Conservation (phyloP, 2,329 filamentous ascomycete genomes). For the Venturia pyrina region DNA sequence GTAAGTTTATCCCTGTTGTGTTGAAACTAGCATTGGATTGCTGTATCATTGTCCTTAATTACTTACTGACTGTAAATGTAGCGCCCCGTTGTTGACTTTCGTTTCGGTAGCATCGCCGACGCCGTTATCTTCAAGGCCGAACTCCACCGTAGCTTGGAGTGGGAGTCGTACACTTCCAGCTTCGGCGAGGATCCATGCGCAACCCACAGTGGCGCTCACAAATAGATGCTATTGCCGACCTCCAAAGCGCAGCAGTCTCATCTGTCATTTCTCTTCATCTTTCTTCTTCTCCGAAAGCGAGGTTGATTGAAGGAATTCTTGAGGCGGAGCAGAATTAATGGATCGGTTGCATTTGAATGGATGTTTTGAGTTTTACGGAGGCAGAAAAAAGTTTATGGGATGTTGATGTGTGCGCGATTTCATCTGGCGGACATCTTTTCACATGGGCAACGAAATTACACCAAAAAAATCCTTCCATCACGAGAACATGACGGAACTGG, state of each 20-base stretch:
- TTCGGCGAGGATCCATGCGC: conserved; percentile 35
- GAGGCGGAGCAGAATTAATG: background rate
- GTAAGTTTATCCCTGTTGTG: conserved; percentile 24
- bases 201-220: background rate
- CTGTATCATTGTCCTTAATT: background rate
- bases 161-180: conserved; percentile 34
- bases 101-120: conserved; percentile 37
- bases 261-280: background rate
- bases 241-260: background rate
- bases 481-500: background rate
- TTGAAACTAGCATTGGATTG: background rate
- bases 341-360: background rate
- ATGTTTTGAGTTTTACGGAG: background rate
- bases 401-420: background rate
- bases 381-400: background rate
- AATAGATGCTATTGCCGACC: background rate
- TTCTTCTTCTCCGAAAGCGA: background rate
- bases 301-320: background rate
- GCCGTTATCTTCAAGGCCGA: conserved; percentile 35
- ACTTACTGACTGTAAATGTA: conserved; percentile 17
- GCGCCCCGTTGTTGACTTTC: conserved; percentile 36
- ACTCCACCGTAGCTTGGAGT: conserved; percentile 31
- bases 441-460: background rate
- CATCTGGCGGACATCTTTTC: background rate
- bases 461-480: background rate